phyloP scores from a whole-genome alignment of 805 yeast species.

The Blastobotrys peoriensis region DNA sequence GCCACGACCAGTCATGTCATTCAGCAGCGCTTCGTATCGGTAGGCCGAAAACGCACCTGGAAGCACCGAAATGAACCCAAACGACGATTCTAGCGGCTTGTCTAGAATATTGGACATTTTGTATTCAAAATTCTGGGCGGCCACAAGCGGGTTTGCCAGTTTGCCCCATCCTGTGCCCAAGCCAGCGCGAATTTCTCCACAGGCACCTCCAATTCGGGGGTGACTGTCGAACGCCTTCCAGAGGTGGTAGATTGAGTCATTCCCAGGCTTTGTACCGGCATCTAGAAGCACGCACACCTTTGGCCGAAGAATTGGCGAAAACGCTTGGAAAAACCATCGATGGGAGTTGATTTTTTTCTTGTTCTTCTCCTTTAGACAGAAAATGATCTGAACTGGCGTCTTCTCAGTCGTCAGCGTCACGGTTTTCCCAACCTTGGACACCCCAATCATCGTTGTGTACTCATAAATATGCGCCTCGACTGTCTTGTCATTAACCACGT shows the following conservation, averaged over 20 bases:
- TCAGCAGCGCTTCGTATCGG: constrained; percentile 70
- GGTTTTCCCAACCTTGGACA: constrained; percentile 47
- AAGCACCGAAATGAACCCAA: constrained; percentile 89
- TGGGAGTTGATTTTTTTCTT: constrained; percentile 90
- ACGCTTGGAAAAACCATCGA: constrained; percentile 94
- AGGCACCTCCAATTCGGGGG: constrained; percentile 89
- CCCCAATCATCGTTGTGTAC: constrained; percentile 87
- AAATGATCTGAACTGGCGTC: constrained; percentile 79
- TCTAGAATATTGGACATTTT: constrained; percentile 92
- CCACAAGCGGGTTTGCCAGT: constrained; percentile 79
- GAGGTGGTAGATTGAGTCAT: constrained; percentile 75
- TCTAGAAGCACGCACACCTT: constrained; percentile 78
- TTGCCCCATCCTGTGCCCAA: constrained; percentile 55
- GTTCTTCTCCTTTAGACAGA: constrained; percentile 86
- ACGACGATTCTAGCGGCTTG: constrained; percentile 91
- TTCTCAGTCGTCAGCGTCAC: constrained; percentile 64
- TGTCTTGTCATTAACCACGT: constrained; percentile 72
- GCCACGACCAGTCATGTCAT: constrained; percentile 63
- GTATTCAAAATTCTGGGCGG: constrained; percentile 95
- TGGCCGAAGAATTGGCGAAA: constrained; percentile 77
- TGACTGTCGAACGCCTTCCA: constrained; percentile 80
- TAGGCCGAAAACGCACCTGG: constrained; percentile 98
- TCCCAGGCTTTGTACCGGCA: constrained; percentile 90
- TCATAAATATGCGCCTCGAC: constrained; percentile 89
- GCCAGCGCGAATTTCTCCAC: constrained; percentile 92